Percentiles rank a stretch among this genome's conserved stretches.
Evolutionary conservation across 164 flowering plant genomes (phyloP).

Genomic region (Pachysandra terminalis): DNA sequence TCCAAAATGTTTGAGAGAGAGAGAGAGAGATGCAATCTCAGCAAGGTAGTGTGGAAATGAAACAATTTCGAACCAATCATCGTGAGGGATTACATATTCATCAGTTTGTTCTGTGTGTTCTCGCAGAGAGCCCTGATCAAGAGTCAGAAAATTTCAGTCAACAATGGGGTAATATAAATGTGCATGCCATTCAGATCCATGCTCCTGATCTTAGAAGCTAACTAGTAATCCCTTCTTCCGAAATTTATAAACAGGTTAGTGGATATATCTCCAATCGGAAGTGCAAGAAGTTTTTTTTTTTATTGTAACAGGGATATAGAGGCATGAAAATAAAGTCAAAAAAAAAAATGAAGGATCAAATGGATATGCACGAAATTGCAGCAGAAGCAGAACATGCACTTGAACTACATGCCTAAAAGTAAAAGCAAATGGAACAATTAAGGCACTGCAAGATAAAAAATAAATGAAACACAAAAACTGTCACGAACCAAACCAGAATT

Average conservation of each 20-base stretch:
- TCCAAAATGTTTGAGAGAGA: not conserved
- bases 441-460: too few relatives aligned
- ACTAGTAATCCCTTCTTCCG: not conserved
- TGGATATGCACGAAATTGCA: not conserved
- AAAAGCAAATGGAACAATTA: too few relatives aligned
- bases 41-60: constrained; percentile 92
- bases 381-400: not conserved
- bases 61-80: constrained; percentile 89
- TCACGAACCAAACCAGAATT: too few relatives aligned
- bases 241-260: not conserved
- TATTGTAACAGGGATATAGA: too few relatives aligned
- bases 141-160: constrained; percentile 6
- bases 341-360: not conserved
- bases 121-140: constrained; percentile 68
- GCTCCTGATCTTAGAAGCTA: not conserved
- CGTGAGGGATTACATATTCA: constrained; percentile 68
- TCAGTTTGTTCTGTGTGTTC: constrained; percentile 29
- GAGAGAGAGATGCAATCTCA: constrained; percentile 58
- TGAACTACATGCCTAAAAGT: not conserved
- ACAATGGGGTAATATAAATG: not conserved
- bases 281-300: too few relatives aligned
- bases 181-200: not conserved
- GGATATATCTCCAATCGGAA: too few relatives aligned
- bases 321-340: not conserved
- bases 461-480: too few relatives aligned